A percentile compares a stretch with the other conserved stretches of the same genome.
These are phyloP conservation scores for Pseudovirgaria hyperparasitica DNA, from an alignment of 2,329 filamentous ascomycete genomes.

Conservation along the genomic window DNA sequence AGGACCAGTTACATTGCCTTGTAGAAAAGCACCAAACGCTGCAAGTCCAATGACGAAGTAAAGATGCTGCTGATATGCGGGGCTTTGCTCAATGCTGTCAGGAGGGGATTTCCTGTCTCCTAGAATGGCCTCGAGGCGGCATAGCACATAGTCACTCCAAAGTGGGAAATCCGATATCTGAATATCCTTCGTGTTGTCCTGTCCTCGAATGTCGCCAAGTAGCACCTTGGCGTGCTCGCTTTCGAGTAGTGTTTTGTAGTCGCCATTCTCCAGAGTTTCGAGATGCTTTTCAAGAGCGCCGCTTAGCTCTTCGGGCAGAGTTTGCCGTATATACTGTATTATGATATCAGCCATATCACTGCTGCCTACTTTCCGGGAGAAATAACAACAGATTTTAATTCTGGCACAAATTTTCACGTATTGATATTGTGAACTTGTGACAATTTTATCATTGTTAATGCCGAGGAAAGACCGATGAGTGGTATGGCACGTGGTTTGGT, in stretches of 20 bases:
- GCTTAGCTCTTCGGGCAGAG: slow-evolving; percentile 29
- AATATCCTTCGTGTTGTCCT: slow-evolving; percentile 18
- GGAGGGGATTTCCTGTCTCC: slow-evolving; percentile 12
- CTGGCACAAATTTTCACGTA: too few relatives aligned
- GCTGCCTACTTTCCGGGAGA: too few relatives aligned
- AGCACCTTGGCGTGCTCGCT: slow-evolving; percentile 26
- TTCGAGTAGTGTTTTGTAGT: slow-evolving; percentile 28
- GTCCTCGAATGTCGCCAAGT: slow-evolving; percentile 26
- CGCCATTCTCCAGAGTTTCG: slow-evolving; percentile 26
- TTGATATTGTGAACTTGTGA: too few relatives aligned
- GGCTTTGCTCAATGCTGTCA: slow-evolving; percentile 14
- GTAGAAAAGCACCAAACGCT: slow-evolving; percentile 66
- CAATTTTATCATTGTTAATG: too few relatives aligned
- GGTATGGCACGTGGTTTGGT: too few relatives aligned
- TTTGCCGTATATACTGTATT: slow-evolving; percentile 25
- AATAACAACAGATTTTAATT: too few relatives aligned
- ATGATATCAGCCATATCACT: slow-evolving; percentile 32
- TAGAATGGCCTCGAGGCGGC: slow-evolving; percentile 26
- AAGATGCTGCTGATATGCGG: slow-evolving; percentile 27
- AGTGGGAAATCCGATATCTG: slow-evolving; percentile 18
- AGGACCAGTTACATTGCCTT: slow-evolving; percentile 79
- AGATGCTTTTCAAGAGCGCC: slow-evolving; percentile 24
- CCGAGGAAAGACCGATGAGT: too few relatives aligned
- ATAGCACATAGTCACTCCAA: slow-evolving; percentile 35
- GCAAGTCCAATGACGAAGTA: slow-evolving; percentile 50